Evolutionary conservation across 257 asterid genomes (phyloP).

Genomic region (Lantana camara): DNA sequence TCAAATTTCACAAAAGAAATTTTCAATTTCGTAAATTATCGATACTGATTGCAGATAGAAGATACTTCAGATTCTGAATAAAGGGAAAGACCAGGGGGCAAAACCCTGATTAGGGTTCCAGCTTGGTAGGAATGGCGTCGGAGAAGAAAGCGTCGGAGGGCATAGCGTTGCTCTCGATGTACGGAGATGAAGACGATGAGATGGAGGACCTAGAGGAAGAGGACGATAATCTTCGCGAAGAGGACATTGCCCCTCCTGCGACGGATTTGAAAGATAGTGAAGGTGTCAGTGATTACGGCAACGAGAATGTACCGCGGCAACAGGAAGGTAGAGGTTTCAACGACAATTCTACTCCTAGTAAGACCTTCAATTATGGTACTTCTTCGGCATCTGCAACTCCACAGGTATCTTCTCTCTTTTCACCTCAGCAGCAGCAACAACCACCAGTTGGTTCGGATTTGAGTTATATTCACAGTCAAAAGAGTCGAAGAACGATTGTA

Average conservation of each 20-base stretch:
- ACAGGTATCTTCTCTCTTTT: conserved; percentile 40
- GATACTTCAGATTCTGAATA: not conserved
- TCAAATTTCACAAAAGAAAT: conserved; percentile 1
- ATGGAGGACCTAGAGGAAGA: conserved; percentile 61
- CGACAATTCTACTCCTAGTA: conserved; percentile 42
- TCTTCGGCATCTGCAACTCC: conserved; percentile 52
- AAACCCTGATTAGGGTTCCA: conserved; percentile 26
- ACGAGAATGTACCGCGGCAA: conserved; percentile 30
- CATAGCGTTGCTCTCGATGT: conserved; percentile 83
- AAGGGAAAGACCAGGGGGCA: not conserved
- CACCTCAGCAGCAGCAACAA: conserved; percentile 41
- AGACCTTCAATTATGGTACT: conserved; percentile 32
- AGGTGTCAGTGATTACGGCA: conserved; percentile 30
- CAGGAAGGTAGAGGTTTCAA: conserved; percentile 38
- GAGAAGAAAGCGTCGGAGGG: conserved; percentile 85
- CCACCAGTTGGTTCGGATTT: conserved; percentile 27
- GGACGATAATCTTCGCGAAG: conserved; percentile 29
- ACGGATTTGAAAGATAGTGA: conserved; percentile 24
- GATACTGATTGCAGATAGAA: not conserved
- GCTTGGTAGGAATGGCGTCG: conserved; percentile 52
- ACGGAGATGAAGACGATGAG: conserved; percentile 83
- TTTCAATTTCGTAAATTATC: conserved; percentile 3
- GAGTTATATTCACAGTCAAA: conserved; percentile 35
- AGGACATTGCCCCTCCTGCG: conserved; percentile 29
- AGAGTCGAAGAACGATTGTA: conserved; percentile 56